Conservation (phyloP, 345 rosid species). For the Cardiospermum halicacabum region DNA sequence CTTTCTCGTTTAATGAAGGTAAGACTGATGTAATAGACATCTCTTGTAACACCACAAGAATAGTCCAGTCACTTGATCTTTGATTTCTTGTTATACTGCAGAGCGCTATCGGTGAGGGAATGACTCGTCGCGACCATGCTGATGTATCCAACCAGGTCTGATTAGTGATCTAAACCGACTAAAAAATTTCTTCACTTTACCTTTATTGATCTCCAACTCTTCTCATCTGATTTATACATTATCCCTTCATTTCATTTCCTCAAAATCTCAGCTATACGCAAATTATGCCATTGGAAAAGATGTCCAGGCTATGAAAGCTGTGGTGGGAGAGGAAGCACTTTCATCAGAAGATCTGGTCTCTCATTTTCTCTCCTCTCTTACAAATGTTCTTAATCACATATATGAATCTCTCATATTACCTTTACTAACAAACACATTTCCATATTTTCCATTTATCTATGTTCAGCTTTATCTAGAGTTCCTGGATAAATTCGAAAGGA, state of each 20-base stretch:
- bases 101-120: conserved; percentile 99
- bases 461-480: conserved; percentile 84
- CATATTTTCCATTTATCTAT: background rate
- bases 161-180: background rate
- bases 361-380: conserved; percentile 11
- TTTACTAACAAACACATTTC: background rate
- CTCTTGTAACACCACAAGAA: background rate
- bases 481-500: conserved; percentile 92
- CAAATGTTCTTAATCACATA: background rate
- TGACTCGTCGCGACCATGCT: conserved; percentile 89
- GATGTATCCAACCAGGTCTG: conserved; percentile 93
- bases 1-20: conserved; percentile 99
- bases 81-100: conserved; percentile 19
- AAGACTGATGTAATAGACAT: background rate
- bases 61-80: background rate
- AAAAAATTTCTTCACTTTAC: background rate
- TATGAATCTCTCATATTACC: background rate
- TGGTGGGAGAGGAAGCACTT: conserved; percentile 99
- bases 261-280: conserved; percentile 72
- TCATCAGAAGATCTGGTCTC: conserved; percentile 92
- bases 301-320: conserved; percentile 98
- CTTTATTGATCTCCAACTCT: background rate
- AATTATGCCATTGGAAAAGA: conserved; percentile 97
- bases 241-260: conserved; percentile 6
- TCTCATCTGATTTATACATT: background rate